These are phyloP conservation scores for Sanghuangporus sanghuang DNA, from an alignment of 1,284 basidiomycete species.

Conservation along the genomic window DNA sequence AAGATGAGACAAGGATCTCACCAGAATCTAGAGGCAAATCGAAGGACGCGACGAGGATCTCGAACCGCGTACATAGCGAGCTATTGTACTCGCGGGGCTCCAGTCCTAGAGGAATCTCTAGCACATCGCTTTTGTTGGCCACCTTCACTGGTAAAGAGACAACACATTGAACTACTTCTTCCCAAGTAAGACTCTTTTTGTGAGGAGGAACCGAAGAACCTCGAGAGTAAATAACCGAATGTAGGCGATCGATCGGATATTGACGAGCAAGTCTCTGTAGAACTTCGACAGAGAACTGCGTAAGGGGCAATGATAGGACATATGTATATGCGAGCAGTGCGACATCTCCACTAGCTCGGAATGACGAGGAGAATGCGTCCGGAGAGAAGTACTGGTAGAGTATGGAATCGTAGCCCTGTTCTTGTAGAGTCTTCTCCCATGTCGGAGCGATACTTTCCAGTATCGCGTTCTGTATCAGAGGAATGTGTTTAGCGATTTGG, in stretches of 20 bases:
- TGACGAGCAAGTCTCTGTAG: slow-evolving; percentile 49
- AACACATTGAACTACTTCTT: slow-evolving; percentile 59
- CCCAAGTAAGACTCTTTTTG: slow-evolving; percentile 48
- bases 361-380: slow-evolving; percentile 47
- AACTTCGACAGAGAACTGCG: slow-evolving; percentile 41
- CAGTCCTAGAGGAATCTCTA: slow-evolving; percentile 25
- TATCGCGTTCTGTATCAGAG: slow-evolving; percentile 56
- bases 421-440: slow-evolving; percentile 57
- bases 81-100: slow-evolving; percentile 51
- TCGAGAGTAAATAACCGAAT: slow-evolving; percentile 40
- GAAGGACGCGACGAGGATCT: slow-evolving; percentile 37
- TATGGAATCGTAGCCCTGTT: slow-evolving; percentile 40
- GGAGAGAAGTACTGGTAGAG: slow-evolving; percentile 69
- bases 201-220: slow-evolving; percentile 20
- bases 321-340: slow-evolving; percentile 57
- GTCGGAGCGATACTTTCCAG: slow-evolving; percentile 60
- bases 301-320: slow-evolving; percentile 46
- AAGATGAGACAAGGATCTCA: slow-evolving; percentile 9
- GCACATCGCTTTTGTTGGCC: slow-evolving; percentile 42
- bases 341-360: slow-evolving; percentile 44
- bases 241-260: slow-evolving; percentile 68
- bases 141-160: slow-evolving; percentile 59
- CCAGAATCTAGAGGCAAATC: slow-evolving; percentile 29
- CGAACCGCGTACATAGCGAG: slow-evolving; percentile 47
- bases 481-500: slow-evolving; percentile 44